A percentile compares a stretch with the other conserved stretches of the same genome.
phyloP scores from a whole-genome alignment of 2,329 filamentous ascomycete species.

The Aureobasidium sp. region DNA sequence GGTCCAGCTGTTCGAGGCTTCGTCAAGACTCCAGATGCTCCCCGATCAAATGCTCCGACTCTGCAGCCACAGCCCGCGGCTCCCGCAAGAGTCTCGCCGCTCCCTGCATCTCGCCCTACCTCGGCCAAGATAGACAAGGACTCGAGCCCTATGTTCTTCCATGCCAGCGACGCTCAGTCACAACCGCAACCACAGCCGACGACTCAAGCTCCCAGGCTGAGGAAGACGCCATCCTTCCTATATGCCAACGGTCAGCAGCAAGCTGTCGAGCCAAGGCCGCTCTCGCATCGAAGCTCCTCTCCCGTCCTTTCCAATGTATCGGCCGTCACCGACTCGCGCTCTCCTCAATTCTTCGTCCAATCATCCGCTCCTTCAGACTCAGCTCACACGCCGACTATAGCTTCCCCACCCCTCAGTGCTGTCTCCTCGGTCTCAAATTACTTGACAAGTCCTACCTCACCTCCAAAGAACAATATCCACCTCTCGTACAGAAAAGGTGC shows the following conservation, averaged over 20 bases:
- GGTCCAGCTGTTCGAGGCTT: constrained; percentile 8
- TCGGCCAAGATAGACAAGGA: background rate
- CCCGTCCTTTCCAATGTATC: constrained; percentile 32
- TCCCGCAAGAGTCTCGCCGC: background rate
- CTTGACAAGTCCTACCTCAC: constrained; percentile 32
- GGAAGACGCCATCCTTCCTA: constrained; percentile 44
- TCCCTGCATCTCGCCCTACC: background rate
- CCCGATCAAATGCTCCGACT: background rate
- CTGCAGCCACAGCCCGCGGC: background rate
- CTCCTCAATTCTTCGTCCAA: constrained; percentile 3
- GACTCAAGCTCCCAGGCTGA: constrained; percentile 30
- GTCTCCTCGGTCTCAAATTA: constrained; percentile 27
- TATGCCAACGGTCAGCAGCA: constrained; percentile 43
- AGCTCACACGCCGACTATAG: constrained; percentile 23
- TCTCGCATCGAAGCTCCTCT: constrained; percentile 3
- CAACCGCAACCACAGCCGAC: constrained; percentile 25
- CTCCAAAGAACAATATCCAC: constrained; percentile 42
- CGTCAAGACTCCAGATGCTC: background rate
- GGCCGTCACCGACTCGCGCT: constrained; percentile 3
- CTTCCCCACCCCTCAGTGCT: constrained; percentile 28
- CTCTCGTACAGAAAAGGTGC: constrained; percentile 44
- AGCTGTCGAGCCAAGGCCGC: constrained; percentile 31
- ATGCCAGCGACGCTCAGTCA: constrained; percentile 68
- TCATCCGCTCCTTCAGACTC: background rate
- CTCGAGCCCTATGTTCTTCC: constrained; percentile 61